Base-by-base conservation (phyloP, 2,329 filamentous ascomycete genomes). In the Claviceps maximensis region DNA sequence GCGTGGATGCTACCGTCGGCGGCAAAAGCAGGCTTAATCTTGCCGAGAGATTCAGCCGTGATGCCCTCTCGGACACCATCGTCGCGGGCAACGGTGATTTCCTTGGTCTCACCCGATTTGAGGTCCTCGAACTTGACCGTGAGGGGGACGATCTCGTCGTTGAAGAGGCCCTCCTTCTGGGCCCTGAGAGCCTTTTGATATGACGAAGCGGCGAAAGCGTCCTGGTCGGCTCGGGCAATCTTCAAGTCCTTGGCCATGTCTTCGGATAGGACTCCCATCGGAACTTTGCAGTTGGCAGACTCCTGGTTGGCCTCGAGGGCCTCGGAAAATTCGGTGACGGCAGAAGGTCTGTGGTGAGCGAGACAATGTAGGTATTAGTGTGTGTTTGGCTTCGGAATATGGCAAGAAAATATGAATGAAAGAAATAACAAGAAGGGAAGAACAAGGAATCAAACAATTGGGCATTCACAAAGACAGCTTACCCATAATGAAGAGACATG, bases 1-100 rank as follows among this genome's bases (percentile, higher is more conserved):
- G 89, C 93, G 76, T 97, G 91, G 72, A 97, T 97, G 63, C 80
- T 84, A 45, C 93, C 93, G 63, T 93, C 86, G 71, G 94, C 89
- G 59, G 88, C 82, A 65, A 97, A 97, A 13, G 91, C 89, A 17
- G 91, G 81, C 57, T 81, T 83, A 69, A 97, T 94, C 80, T 96
- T 96, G 71, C 74, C 77, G n/a, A 97, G 82, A 1, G 84, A 87
- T 73, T 97, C 89, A 58, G 79, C 78, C 3, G 93, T 97, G 63
- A 95, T 89, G 60, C 87, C 87, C 40, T 84, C 75, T 50, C 93
- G 80, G 59, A 97, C 77, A 58, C 93, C 93, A 61, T 97, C 93
- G 65, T 98, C 93, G 58, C 82, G 82, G 66, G 79, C 76, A 49
- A 97, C 89, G 6, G 84, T 88, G 60, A 96, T 83, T 58, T 84